Evolutionary conservation across 2,329 filamentous ascomycete species (phyloP).

Genomic region (Claviceps quebecensis): DNA sequence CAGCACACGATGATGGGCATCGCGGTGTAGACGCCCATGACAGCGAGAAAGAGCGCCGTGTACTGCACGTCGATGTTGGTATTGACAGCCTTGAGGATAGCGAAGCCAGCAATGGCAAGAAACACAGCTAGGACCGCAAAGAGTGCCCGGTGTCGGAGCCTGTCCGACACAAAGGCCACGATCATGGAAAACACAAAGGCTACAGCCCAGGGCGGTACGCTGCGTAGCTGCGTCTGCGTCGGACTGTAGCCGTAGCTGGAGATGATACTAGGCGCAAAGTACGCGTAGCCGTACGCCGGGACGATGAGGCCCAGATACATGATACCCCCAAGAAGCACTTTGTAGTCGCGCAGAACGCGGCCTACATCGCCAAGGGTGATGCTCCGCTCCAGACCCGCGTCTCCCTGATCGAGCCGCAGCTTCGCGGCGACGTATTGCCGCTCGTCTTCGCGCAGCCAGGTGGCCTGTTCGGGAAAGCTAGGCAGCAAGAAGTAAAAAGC

Average conservation of each 20-base stretch:
- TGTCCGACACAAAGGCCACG: constrained; percentile 60
- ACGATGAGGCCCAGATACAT: constrained; percentile 76
- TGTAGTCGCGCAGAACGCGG: constrained; percentile 57
- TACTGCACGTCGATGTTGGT: constrained; percentile 56
- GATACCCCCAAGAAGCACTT: constrained; percentile 58
- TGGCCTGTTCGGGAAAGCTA: constrained; percentile 51
- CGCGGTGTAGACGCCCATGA: constrained; percentile 68
- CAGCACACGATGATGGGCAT: constrained; percentile 80
- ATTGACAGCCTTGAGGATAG: constrained; percentile 59
- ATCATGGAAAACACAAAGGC: constrained; percentile 71
- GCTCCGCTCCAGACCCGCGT: constrained; percentile 46
- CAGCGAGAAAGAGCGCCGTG: constrained; percentile 66
- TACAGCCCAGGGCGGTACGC: constrained; percentile 45
- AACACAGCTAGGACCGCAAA: constrained; percentile 58
- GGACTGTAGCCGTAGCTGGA: constrained; percentile 47
- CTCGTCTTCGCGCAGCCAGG: constrained; percentile 61
- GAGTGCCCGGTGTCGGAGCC: constrained; percentile 54
- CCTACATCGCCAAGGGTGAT: constrained; percentile 45
- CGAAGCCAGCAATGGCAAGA: constrained; percentile 60
- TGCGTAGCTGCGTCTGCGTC: constrained; percentile 44
- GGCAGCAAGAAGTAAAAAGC: constrained; percentile 54
- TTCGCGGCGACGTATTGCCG: constrained; percentile 50
- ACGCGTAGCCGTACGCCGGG: constrained; percentile 64
- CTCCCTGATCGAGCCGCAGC: constrained; percentile 56
- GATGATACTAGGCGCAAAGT: constrained; percentile 63